Conservation (phyloP, 2,329 filamentous ascomycete species). For the Stagonosporopsis cucurbitacearum region DNA sequence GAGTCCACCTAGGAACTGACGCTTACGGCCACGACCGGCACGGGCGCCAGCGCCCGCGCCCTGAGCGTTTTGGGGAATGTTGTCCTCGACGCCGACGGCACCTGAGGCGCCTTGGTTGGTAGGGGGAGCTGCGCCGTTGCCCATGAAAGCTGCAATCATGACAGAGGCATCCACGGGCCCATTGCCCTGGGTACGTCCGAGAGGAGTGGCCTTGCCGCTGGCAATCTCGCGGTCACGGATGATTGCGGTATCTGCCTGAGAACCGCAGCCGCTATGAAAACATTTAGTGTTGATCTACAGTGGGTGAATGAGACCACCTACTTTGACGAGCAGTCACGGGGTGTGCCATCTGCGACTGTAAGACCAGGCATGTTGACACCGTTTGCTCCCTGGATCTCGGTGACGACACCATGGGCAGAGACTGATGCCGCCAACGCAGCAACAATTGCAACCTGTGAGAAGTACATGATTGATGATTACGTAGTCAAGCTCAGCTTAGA, state of each 20-base stretch:
- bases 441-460: constrained; percentile 35
- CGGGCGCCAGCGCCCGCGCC: not conserved
- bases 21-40: constrained; percentile 24
- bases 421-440: constrained; percentile 49
- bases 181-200: constrained; percentile 68
- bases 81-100: constrained; percentile 43
- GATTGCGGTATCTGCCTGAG: constrained; percentile 72
- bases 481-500: constrained; percentile 27
- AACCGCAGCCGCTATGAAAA: constrained; percentile 60
- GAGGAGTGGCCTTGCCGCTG: constrained; percentile 60
- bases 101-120: constrained; percentile 41
- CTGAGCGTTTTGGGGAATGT: constrained; percentile 31
- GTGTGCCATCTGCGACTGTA: constrained; percentile 69
- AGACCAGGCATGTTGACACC: constrained; percentile 68
- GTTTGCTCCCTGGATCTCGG: constrained; percentile 65
- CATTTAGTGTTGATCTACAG: constrained; percentile 20
- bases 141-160: constrained; percentile 69
- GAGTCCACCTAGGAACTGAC: constrained; percentile 43
- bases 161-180: constrained; percentile 65
- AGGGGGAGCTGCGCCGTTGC: constrained; percentile 33
- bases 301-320: constrained; percentile 8
- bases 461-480: constrained; percentile 33
- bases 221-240: constrained; percentile 67
- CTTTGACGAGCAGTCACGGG: constrained; percentile 67
- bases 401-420: constrained; percentile 65